Base-by-base conservation (phyloP, 768 basidiomycete species). In the Tylopilus balloui region DNA sequence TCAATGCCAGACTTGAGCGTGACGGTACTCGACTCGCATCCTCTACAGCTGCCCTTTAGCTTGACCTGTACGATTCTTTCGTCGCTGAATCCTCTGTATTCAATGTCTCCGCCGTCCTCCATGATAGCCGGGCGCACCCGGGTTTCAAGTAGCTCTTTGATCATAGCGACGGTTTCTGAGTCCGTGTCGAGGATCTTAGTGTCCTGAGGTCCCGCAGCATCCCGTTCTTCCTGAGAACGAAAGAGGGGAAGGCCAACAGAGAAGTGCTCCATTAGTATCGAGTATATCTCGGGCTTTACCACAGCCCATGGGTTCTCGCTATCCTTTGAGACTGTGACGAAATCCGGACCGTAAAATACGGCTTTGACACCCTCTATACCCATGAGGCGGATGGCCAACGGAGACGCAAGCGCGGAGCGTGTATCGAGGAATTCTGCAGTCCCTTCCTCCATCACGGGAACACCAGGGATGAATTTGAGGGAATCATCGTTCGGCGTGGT, bases 61-160 rank as follows among this genome's bases (percentile, higher is more conserved):
- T 88, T 95, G 25, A 99, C 76, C 64, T 79, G 80, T 6, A 99
- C 95, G 25, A 88, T 61, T 3, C 88, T 89, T 19, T 81, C 81
- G 55, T 95, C 91, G 42, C 80, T 78, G 61, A 98, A 95, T 3
- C 91, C 93, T 29, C 86, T 80, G 66, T 89, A 99, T 70, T 98
- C 95, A 49, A 99, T 93, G 65, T 98, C 96, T 2, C 96, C 96
- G 0, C 96, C 96, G 48, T 99, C 95, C 67, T 98, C 96, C 89
- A 94, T 94, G 52, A 99, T 98, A 5, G 93, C 90, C 6, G 96
- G 96, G 47, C 96, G 74, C 15, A 99, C 92, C 13, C 96, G 74
- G 3, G 94, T 98, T 64, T 97, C 95, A 42, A 99, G 73, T 32
- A 98, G 66, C 65, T 99, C 96, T 67, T 99, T 99, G 59, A 99